These are phyloP conservation scores for Manihot esculenta DNA, from an alignment of 441 rosid genomes.

Conservation along the genomic window DNA sequence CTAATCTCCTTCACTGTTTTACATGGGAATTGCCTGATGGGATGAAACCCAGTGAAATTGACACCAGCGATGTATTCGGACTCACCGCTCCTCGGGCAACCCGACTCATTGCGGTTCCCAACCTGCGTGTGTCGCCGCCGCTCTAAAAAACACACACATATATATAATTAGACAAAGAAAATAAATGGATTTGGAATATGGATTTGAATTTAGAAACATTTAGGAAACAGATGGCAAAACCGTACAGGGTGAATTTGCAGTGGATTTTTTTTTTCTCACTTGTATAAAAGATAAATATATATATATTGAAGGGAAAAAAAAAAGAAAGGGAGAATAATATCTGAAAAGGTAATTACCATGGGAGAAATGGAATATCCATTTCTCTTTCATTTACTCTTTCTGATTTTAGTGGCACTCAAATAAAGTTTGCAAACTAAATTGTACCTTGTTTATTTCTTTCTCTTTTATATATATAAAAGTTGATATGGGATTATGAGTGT, in stretches of 20 bases:
- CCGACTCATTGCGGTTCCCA: slow-evolving; percentile 71
- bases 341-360: neutral
- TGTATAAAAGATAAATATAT: too few species aligned
- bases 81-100: slow-evolving; percentile 90
- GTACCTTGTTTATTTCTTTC: too few species aligned
- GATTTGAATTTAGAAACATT: too few species aligned
- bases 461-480: too few species aligned
- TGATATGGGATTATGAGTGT: too few species aligned
- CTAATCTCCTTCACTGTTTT: slow-evolving; percentile 77
- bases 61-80: slow-evolving; percentile 79
- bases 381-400: neutral
- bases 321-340: neutral
- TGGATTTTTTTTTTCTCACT: neutral
- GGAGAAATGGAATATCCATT: slow-evolving; percentile 12
- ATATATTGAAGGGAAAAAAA: neutral
- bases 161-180: too few species aligned
- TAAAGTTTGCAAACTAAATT: slow-evolving; percentile 23
- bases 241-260: slow-evolving; percentile 1
- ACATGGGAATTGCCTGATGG: slow-evolving; percentile 94
- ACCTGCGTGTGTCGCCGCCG: slow-evolving; percentile 49
- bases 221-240: neutral
- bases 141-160: slow-evolving; percentile 18
- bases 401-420: slow-evolving; percentile 15
- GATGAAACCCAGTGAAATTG: slow-evolving; percentile 85
- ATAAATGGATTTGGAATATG: neutral